Base-by-base conservation (phyloP, 2,329 filamentous ascomycete genomes). In the Lachnellula suecica region DNA sequence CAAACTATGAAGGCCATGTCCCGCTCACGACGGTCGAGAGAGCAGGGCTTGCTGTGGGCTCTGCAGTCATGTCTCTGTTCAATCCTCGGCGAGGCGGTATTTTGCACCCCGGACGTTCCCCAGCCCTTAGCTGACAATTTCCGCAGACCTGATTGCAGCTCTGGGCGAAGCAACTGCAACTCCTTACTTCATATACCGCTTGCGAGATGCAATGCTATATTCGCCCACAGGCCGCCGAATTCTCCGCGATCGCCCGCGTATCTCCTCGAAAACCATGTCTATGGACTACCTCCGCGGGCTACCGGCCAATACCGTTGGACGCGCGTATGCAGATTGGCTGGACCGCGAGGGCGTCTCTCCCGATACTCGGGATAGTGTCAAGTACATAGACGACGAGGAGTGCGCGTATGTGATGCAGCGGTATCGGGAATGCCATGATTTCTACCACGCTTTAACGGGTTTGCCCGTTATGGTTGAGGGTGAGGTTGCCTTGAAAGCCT, bases 381-480 rank as follows among this genome's bases (percentile, higher is more conserved):
- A 89, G 47, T 97, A 96, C 74, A 91, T 99, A 57, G 92, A 97
- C 70, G 87, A 97, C 67, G 86, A 88, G 63, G 94, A 99, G 72
- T 96, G 92, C 69, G 94, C 94, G 31, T 99, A 97, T 74, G 94
- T 97, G 17, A 95, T 99, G 89, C 94, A 97, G 76, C 84, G 94
- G 49, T 99, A 99, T 72, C 85, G 94, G 57, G 94, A 99, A 72
- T 96, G 89, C 61, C 94, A 99, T 71, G 94, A 99, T 70, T 97
- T 99, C 72, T 97, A 95, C 74, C 94, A 99, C 71, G 93, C 94
- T 0, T 77, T 99, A 47, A 96, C 92, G 0, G 93, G 93, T 0
- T 73, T 99, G 44, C 94, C 94, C 0, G 83, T 95, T 38, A 87
- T 96, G 58, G 82, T 91, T n/a, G 94, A 99, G 75, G 94, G 94